Base-by-base conservation (phyloP, 2,329 filamentous ascomycete species). In the Didymellaceae sp. region DNA sequence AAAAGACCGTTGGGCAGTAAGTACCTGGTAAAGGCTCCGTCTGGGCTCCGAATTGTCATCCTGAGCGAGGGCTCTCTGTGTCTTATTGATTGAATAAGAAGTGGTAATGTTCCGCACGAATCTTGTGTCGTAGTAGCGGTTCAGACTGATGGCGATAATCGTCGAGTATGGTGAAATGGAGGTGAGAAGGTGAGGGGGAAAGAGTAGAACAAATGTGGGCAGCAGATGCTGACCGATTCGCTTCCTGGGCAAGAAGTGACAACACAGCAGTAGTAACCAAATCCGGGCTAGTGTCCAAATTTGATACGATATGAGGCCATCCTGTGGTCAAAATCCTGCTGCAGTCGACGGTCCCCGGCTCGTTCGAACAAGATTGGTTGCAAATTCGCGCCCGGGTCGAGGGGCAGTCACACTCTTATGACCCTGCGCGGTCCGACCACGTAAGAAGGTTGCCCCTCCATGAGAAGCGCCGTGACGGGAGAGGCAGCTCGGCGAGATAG, bases 1-100 rank as follows among this genome's bases (percentile, higher is more conserved):
- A 54, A 61, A 58, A 61, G 58, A 73, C 68, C 70, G 55, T 66
- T 70, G 72, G 71, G 70, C 68, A 71, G 66, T 74, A 74, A 74
- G 68, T 74, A 74, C 72, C 72, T 74, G 60, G 70, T 67, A 62
- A 68, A 62, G 70, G 66, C 66, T 74, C 65, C 63, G 65, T 70
- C 63, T 71, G 70, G 71, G 67, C 68, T 74, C 71, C 70, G 72
- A 74, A 68, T 68, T 72, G 71, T 70, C 72, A 74, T 74, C 66
- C 70, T 74, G 72, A 74, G 67, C 70, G 65, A 67, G 66, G 66
- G 71, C 69, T 72, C 69, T 67, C 65, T 55, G 47, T 14, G 40
- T 44, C 46, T 57, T 65, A 60, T 52, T 53, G 43, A 33, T 14
- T 21, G 33, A 33, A 18, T 43, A 14, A 34, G 14, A 38, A 13